Evolutionary conservation across 225 moss, liverwort and hornwort genomes (phyloP).

Genomic region (Physcomitrium patens): DNA sequence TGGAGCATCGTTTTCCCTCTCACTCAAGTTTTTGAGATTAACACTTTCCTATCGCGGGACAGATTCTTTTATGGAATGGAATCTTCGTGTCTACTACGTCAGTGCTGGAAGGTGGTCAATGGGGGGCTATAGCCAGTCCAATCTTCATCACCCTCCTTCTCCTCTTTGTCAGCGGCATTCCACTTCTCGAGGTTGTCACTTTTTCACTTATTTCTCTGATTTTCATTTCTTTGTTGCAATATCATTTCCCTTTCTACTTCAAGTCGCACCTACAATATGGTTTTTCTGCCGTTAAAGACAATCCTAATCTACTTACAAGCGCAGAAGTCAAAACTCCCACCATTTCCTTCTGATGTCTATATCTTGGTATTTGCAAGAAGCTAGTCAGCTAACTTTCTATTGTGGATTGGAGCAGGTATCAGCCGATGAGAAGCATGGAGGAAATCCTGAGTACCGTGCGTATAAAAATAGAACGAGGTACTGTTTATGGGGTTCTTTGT

Average conservation of each 20-base stretch:
- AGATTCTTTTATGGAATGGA: slow-evolving; percentile 88
- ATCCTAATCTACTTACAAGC: background rate
- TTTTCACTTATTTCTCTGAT: background rate
- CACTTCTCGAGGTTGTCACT: slow-evolving; percentile 69
- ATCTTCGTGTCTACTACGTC: slow-evolving; percentile 81
- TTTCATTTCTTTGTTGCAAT: background rate
- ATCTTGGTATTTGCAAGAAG: slow-evolving; percentile 11
- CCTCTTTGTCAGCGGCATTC: slow-evolving; percentile 95
- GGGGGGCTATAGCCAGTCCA: slow-evolving; percentile 85
- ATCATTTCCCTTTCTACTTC: background rate
- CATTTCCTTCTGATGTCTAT: background rate
- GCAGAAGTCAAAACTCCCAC: background rate
- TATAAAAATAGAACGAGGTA: slow-evolving; percentile 85
- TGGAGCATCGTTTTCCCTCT: slow-evolving; percentile 14
- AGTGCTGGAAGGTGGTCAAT: slow-evolving; percentile 80
- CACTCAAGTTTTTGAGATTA: slow-evolving; percentile 9
- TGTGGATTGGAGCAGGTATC: slow-evolving; percentile 53
- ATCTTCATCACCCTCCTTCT: slow-evolving; percentile 71
- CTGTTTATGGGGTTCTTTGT: slow-evolving; percentile 9
- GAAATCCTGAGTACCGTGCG: slow-evolving; percentile 67
- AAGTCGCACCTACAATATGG: background rate
- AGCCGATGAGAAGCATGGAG: slow-evolving; percentile 77
- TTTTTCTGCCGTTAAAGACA: slow-evolving; percentile 2
- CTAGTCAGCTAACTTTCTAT: slow-evolving; percentile 16
- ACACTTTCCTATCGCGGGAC: slow-evolving; percentile 19